A percentile compares a stretch with the other conserved stretches of the same genome.
These are phyloP conservation scores for Sonneratia caseolaris DNA, from an alignment of 345 rosid species.

Conservation along the genomic window DNA sequence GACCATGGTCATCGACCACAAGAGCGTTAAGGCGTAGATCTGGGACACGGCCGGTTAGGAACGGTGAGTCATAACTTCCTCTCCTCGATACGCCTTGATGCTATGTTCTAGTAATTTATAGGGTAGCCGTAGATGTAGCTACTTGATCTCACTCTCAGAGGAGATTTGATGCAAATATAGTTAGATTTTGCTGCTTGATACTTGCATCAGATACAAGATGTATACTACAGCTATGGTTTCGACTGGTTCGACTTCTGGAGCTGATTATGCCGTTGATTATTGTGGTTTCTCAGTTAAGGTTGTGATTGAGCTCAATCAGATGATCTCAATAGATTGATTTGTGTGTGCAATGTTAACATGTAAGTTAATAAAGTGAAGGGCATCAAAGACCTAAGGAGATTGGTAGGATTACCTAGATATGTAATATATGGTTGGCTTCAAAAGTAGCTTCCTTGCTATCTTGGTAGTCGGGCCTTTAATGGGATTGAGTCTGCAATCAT, in stretches of 20 bases:
- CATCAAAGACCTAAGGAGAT: background rate
- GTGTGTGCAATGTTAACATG: background rate
- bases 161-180: background rate
- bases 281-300: background rate
- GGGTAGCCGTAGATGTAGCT: too few species aligned
- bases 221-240: too few species aligned
- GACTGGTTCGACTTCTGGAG: background rate
- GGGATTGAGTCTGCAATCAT: too few species aligned
- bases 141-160: background rate
- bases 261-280: background rate
- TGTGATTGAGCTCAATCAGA: background rate
- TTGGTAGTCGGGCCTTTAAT: too few species aligned
- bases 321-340: background rate
- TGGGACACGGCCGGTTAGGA: constrained; percentile 36
- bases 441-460: too few species aligned
- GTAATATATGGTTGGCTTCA: too few species aligned
- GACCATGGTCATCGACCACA: constrained; percentile 24
- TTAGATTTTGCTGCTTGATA: background rate
- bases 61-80: constrained; percentile 11
- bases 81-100: background rate
- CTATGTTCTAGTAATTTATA: too few species aligned
- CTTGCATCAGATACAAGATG: too few species aligned
- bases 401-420: too few species aligned
- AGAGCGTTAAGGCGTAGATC: constrained; percentile 35
- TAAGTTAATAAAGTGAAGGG: background rate